phyloP scores from a whole-genome alignment of 2,329 filamentous ascomycete genomes.

The Sporothrix brunneoviolacea region DNA sequence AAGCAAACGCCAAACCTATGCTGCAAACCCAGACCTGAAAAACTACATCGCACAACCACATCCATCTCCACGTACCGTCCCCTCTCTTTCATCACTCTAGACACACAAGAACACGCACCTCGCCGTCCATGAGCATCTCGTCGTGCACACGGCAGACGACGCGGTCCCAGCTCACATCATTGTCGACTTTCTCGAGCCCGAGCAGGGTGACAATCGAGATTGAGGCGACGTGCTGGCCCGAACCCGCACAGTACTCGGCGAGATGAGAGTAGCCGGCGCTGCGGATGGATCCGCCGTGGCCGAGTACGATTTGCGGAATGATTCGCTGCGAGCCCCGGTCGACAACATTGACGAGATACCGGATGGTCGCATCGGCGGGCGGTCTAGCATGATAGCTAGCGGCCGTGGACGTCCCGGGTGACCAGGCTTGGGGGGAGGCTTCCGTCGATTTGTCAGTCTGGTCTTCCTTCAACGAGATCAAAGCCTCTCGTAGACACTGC shows the following conservation, averaged over 20 bases:
- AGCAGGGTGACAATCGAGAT: slow-evolving; percentile 7
- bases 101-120: slow-evolving; percentile 12
- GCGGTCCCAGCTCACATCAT: slow-evolving; percentile 9
- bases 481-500: neutral
- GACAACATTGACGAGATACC: slow-evolving; percentile 13
- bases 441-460: too few relatives aligned
- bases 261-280: slow-evolving; percentile 9
- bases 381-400: neutral
- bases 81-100: neutral
- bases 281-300: slow-evolving; percentile 5
- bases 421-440: neutral
- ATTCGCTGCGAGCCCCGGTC: neutral
- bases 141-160: slow-evolving; percentile 6
- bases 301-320: slow-evolving; percentile 10
- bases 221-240: neutral
- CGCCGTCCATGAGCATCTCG: slow-evolving; percentile 9
- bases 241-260: neutral
- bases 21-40: neutral
- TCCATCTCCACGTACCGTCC: too few relatives aligned
- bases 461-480: neutral
- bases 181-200: slow-evolving; percentile 5
- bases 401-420: too few relatives aligned
- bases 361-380: slow-evolving; percentile 1
- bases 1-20: neutral
- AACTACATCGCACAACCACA: too few relatives aligned